phyloP scores from a whole-genome alignment of 192 early-diverging fungal species.

The Hyaloraphidium curvatum region DNA sequence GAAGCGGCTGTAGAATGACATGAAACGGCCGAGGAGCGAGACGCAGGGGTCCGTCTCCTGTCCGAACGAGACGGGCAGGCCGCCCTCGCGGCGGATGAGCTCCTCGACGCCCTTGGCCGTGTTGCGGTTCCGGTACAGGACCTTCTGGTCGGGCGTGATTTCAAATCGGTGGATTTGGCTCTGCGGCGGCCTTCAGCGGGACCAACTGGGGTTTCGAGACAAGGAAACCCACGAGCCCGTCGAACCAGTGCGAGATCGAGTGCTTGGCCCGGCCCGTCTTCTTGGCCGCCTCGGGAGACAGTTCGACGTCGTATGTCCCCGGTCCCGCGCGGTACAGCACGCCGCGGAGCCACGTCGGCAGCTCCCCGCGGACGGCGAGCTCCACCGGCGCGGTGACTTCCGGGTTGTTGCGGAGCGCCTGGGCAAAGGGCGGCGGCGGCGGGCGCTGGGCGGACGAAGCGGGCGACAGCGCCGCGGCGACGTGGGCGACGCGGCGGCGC shows the following conservation, averaged over 20 bases:
- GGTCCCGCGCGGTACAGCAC: constrained; percentile 24
- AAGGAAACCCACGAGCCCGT: constrained; percentile 13
- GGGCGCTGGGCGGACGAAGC: too few relatives aligned
- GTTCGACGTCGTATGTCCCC: constrained; percentile 12
- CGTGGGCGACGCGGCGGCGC: too few relatives aligned
- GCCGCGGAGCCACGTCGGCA: constrained; percentile 30
- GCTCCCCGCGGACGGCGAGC: constrained; percentile 16
- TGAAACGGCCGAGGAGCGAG: constrained; percentile 19
- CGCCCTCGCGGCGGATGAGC: not conserved
- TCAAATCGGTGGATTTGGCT: too few relatives aligned
- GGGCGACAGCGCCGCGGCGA: too few relatives aligned
- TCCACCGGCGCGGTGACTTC: constrained; percentile 14
- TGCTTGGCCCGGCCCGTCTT: constrained; percentile 10
- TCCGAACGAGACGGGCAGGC: constrained; percentile 11
- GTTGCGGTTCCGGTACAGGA: not conserved
- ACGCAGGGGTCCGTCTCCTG: constrained; percentile 18
- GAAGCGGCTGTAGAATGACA: constrained; percentile 11
- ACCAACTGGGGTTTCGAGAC: not conserved
- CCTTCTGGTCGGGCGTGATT: not conserved
- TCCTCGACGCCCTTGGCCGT: not conserved
- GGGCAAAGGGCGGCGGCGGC: too few relatives aligned
- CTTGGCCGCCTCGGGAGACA: constrained; percentile 13
- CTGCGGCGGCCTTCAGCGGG: too few relatives aligned
- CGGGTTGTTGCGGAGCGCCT: constrained; percentile 9
- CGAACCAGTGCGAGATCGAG: constrained; percentile 21